Percentiles rank a stretch among this genome's conserved stretches.
These are phyloP conservation scores for Syzygium malaccense DNA, from an alignment of 441 rosid species.

Conservation along the genomic window DNA sequence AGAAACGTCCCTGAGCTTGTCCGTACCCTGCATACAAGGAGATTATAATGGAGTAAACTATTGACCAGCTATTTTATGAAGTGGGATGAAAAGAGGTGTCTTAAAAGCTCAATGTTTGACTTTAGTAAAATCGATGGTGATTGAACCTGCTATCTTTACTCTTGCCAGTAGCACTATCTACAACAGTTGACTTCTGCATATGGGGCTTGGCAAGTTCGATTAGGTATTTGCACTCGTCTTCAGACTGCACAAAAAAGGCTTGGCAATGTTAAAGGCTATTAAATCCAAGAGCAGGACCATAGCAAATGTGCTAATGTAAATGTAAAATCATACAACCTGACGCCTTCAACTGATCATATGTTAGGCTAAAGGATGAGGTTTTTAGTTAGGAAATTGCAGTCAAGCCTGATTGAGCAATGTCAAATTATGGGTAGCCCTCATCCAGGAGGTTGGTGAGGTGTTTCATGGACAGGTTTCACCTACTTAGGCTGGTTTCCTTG, in stretches of 20 bases:
- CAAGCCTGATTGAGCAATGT: background rate
- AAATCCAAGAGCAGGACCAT: background rate
- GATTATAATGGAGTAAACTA: background rate
- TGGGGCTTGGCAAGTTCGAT: constrained; percentile 73
- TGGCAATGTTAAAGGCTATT: background rate
- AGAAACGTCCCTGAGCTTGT: constrained; percentile 66
- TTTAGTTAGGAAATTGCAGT: background rate
- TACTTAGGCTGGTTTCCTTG: background rate
- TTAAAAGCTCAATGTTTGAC: background rate
- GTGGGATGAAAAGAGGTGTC: background rate
- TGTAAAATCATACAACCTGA: background rate
- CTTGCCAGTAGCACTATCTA: constrained; percentile 74
- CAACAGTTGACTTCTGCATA: constrained; percentile 82
- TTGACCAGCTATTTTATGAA: background rate
- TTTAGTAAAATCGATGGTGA: background rate
- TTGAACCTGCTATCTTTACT: constrained; percentile 80
- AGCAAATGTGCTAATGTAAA: background rate
- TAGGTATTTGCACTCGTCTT: constrained; percentile 75
- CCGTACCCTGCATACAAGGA: constrained; percentile 38
- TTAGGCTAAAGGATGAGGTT: background rate
- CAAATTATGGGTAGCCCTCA: background rate
- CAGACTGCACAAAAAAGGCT: constrained; percentile 35
- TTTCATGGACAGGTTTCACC: background rate
- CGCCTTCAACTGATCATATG: background rate
- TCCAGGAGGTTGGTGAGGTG: background rate